A percentile compares a stretch with the other conserved stretches of the same genome.
Conservation (phyloP, 2,329 filamentous ascomycete genomes). For the Nigrograna mackinnonii region DNA sequence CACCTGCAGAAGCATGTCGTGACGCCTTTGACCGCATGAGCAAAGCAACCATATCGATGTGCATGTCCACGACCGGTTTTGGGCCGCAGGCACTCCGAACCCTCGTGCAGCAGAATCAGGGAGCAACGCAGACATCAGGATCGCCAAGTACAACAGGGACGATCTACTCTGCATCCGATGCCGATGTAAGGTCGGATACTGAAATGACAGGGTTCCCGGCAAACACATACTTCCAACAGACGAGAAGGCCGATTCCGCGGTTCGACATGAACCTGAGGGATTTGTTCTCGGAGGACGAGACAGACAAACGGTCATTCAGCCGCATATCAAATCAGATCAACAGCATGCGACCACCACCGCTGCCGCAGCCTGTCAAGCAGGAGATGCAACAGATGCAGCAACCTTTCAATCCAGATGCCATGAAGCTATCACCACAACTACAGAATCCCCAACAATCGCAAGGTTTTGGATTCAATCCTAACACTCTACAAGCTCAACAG, state of each 20-base stretch:
- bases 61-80: slow-evolving; percentile 82
- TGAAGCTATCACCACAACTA: slow-evolving; percentile 40
- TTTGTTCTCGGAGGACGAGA: slow-evolving; percentile 44
- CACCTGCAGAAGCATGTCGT: slow-evolving; percentile 89
- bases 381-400: slow-evolving; percentile 22
- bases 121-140: slow-evolving; percentile 14
- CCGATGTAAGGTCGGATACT: slow-evolving; percentile 38
- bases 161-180: slow-evolving; percentile 29
- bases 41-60: slow-evolving; percentile 95
- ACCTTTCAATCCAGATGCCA: slow-evolving; percentile 24
- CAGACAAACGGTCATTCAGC: slow-evolving; percentile 40
- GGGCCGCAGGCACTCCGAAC: slow-evolving; percentile 50
- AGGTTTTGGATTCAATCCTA: slow-evolving; percentile 22
- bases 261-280: slow-evolving; percentile 56
- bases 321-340: slow-evolving; percentile 39
- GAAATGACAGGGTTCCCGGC: slow-evolving; percentile 31
- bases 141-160: slow-evolving; percentile 28
- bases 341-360: slow-evolving; percentile 33
- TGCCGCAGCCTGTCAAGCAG: slow-evolving; percentile 25
- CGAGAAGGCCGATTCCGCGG: slow-evolving; percentile 51
- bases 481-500: slow-evolving; percentile 13
- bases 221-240: slow-evolving; percentile 23
- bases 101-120: slow-evolving; percentile 13
- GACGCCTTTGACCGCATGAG: slow-evolving; percentile 95
- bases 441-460: slow-evolving; percentile 32